phyloP scores from a whole-genome alignment of 2,329 filamentous ascomycete species.

The Herpomyces periplanetae region DNA sequence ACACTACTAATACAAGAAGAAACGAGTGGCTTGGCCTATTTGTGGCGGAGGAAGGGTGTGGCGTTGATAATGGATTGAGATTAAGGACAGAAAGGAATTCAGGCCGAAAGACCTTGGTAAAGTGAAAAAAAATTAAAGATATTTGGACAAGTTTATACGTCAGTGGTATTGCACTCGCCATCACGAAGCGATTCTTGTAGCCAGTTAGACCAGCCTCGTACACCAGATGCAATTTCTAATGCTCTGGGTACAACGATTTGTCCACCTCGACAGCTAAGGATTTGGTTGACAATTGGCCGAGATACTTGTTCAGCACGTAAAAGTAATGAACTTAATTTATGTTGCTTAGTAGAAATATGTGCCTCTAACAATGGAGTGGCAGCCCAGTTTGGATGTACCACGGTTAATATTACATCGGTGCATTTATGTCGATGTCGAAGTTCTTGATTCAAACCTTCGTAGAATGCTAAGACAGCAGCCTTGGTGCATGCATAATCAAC shows the following conservation, averaged over 20 bases:
- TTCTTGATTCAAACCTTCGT: slow-evolving; percentile 11
- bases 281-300: slow-evolving; percentile 12
- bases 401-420: slow-evolving; percentile 8
- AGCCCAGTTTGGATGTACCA: slow-evolving; percentile 12
- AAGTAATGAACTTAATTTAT: slow-evolving; percentile 6
- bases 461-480: slow-evolving; percentile 13
- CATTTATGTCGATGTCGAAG: slow-evolving; percentile 7
- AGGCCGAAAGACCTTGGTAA: no score
- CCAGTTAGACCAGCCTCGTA: slow-evolving; percentile 10
- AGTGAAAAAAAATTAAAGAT: no score
- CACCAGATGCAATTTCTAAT: slow-evolving; percentile 4
- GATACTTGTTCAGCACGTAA: slow-evolving; percentile 10
- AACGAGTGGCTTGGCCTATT: no score
- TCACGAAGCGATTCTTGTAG: no score
- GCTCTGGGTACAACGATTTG: slow-evolving; percentile 11
- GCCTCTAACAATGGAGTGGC: slow-evolving; percentile 11
- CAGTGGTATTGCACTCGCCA: no score
- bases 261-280: slow-evolving; percentile 12
- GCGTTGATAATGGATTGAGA: no score
- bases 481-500: slow-evolving; percentile 15
- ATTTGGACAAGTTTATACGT: no score
- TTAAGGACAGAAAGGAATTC: no score
- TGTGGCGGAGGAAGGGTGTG: no score
- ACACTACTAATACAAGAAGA: no score
- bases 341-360: slow-evolving; percentile 7